Conservation (phyloP, 2,329 filamentous ascomycete genomes). For the Myriosclerotinia scirpicola region DNA sequence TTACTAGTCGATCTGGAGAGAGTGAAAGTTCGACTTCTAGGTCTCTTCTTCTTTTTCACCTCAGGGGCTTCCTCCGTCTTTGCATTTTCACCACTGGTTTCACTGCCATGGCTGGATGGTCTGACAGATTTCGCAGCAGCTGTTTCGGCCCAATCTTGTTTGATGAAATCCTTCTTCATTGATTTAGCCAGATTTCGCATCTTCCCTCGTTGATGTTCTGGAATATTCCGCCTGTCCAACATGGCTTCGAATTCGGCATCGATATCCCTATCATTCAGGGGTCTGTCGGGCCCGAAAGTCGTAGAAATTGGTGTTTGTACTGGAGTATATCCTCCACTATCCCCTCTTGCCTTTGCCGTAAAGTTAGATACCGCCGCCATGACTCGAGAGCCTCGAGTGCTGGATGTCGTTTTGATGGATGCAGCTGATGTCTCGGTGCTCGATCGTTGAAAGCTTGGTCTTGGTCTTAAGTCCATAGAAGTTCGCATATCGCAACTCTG, state of each 20-base stretch:
- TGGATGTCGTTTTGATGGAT: slow-evolving; percentile 38
- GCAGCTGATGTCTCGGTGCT: slow-evolving; percentile 36
- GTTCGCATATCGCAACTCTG: slow-evolving; percentile 16
- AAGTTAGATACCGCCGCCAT: slow-evolving; percentile 65
- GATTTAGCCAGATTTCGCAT: slow-evolving; percentile 87
- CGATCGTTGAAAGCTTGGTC: slow-evolving; percentile 35
- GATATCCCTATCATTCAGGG: slow-evolving; percentile 54
- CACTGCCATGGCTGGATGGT: slow-evolving; percentile 46
- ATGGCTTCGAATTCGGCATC: slow-evolving; percentile 60
- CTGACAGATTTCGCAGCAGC: slow-evolving; percentile 48
- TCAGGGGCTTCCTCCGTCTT: slow-evolving; percentile 41
- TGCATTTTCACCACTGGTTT: slow-evolving; percentile 43
- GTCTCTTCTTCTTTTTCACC: slow-evolving; percentile 53
- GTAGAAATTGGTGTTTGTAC: slow-evolving; percentile 37
- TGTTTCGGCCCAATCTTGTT: slow-evolving; percentile 78
- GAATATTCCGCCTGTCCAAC: slow-evolving; percentile 86
- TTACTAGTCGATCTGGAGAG: slow-evolving; percentile 43
- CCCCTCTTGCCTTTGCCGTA: slow-evolving; percentile 51
- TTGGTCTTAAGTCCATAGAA: slow-evolving; percentile 14
- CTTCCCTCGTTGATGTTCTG: slow-evolving; percentile 88
- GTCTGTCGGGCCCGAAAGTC: slow-evolving; percentile 21
- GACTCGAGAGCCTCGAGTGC: slow-evolving; percentile 55
- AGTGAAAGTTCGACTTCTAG: slow-evolving; percentile 74
- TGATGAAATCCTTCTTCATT: slow-evolving; percentile 95
- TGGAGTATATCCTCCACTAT: slow-evolving; percentile 9